Conservation (phyloP, 1,139 yeast genomes). For the Maudiozyma humilis region DNA sequence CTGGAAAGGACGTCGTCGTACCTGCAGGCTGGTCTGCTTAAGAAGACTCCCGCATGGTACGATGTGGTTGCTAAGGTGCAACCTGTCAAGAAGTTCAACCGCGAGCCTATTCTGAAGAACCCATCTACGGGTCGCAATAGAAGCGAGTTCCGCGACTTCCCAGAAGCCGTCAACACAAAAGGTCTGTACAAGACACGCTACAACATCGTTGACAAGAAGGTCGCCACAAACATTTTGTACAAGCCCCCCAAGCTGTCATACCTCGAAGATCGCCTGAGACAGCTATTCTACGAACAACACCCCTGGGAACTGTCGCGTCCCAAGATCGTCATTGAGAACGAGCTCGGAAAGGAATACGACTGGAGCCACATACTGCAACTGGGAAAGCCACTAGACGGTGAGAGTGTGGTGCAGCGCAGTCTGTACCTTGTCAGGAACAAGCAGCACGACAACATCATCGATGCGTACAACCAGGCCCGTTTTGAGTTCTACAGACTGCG, state of each 20-base stretch:
- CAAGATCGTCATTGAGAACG: constrained; percentile 71
- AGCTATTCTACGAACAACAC: constrained; percentile 79
- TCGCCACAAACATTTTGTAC: constrained; percentile 36
- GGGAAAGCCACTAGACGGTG: constrained; percentile 76
- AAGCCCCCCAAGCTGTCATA: constrained; percentile 57
- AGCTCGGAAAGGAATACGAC: constrained; percentile 48
- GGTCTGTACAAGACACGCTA: constrained; percentile 46
- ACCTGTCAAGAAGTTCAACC: constrained; percentile 54
- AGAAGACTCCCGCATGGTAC: constrained; percentile 77
- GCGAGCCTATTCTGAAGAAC: constrained; percentile 39
- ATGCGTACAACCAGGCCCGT: constrained; percentile 80
- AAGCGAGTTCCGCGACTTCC: constrained; percentile 14
- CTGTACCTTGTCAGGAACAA: constrained; percentile 50
- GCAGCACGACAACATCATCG: constrained; percentile 33
- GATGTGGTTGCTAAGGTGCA: constrained; percentile 75
- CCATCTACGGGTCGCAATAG: constrained; percentile 24
- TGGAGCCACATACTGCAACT: constrained; percentile 76
- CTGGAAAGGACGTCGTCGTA: constrained; percentile 71
- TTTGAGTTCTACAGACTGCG: constrained; percentile 80
- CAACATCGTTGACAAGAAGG: constrained; percentile 27
- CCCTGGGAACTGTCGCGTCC: constrained; percentile 98
- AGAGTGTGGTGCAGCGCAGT: constrained; percentile 88
- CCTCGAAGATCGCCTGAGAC: constrained; percentile 77
- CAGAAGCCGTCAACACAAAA: constrained; percentile 9
- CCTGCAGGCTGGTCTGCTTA: constrained; percentile 55